phyloP scores from a whole-genome alignment of 768 basidiomycete species.

The Strobilomyces confusus region DNA sequence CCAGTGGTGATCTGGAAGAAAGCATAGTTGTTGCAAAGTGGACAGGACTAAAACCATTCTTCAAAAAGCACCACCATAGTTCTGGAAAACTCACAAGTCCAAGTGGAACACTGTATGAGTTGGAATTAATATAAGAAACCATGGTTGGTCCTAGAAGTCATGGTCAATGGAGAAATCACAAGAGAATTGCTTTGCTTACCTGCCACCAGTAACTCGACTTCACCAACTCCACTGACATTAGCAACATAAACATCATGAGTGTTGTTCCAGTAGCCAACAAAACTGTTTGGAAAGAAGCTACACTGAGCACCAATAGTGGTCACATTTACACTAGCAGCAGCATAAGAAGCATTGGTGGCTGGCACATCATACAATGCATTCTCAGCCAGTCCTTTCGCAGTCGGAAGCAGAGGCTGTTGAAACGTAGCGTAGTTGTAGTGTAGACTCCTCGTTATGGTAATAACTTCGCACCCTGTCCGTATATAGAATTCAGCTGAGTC shows the following conservation, averaged over 20 bases:
- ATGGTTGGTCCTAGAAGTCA: not conserved
- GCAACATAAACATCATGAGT: not conserved
- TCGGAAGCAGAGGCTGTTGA: no score
- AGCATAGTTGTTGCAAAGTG: not conserved
- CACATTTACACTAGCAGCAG: not conserved
- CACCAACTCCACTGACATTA: slow-evolving; percentile 6
- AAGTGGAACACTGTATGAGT: no score
- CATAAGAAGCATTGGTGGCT: not conserved
- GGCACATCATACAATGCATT: not conserved
- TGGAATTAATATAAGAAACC: not conserved
- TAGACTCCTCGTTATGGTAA: no score
- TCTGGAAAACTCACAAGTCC: not conserved
- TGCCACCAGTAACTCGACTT: not conserved
- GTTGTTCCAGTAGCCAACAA: not conserved
- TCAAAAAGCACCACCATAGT: not conserved
- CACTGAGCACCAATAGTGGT: not conserved
- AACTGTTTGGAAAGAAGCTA: not conserved
- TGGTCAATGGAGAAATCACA: not conserved
- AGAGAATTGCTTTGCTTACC: not conserved
- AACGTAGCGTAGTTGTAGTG: no score
- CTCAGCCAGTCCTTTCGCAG: not conserved
- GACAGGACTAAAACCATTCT: not conserved
- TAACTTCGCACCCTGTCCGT: no score
- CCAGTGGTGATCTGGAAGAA: not conserved
- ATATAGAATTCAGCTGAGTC: no score